A percentile compares a stretch with the other conserved stretches of the same genome.
Evolutionary conservation across 208 protist genomes (phyloP).

Genomic region (Kentomonas sorsogonicus): DNA sequence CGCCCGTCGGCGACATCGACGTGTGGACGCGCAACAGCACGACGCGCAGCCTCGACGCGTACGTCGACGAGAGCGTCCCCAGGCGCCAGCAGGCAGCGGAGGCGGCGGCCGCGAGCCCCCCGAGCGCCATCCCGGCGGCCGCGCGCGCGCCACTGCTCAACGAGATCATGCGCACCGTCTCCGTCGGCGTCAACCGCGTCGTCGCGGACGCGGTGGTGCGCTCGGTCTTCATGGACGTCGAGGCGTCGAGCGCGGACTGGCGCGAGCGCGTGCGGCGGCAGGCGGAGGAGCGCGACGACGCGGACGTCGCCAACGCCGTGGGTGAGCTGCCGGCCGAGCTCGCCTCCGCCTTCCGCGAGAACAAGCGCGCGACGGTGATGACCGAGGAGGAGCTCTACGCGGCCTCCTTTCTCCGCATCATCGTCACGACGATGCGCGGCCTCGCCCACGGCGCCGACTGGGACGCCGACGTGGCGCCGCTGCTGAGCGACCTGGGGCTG

Average conservation of each 20-base stretch:
- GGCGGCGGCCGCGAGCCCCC: slow-evolving; percentile 21
- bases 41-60: slow-evolving; percentile 26
- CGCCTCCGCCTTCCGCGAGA: slow-evolving; percentile 2
- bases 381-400: slow-evolving; percentile 61
- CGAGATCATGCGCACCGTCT: slow-evolving; percentile 78
- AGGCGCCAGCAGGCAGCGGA: slow-evolving; percentile 26
- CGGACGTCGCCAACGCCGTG: slow-evolving; percentile 5
- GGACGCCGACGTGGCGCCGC: slow-evolving; percentile 39
- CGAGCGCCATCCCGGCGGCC: slow-evolving; percentile 47
- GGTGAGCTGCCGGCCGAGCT: slow-evolving; percentile 18
- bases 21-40: slow-evolving; percentile 65
- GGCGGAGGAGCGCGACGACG: slow-evolving; percentile 8
- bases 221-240: slow-evolving; percentile 68
- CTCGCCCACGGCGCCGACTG: slow-evolving; percentile 36
- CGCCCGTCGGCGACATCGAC: slow-evolving; percentile 51
- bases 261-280: slow-evolving; percentile 9
- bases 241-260: slow-evolving; percentile 9
- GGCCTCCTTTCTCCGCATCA: slow-evolving; percentile 62
- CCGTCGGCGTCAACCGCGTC: slow-evolving; percentile 34
- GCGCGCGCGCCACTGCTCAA: slow-evolving; percentile 70
- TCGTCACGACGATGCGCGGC: slow-evolving; percentile 58
- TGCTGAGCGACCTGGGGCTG: slow-evolving; percentile 45
- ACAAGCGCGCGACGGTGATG: neutral
- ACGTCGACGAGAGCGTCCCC: slow-evolving; percentile 20
- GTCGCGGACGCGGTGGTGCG: slow-evolving; percentile 61